phyloP scores from a whole-genome alignment of 192 early-diverging fungal genomes.

The Lunasporangiospora selenospora region DNA sequence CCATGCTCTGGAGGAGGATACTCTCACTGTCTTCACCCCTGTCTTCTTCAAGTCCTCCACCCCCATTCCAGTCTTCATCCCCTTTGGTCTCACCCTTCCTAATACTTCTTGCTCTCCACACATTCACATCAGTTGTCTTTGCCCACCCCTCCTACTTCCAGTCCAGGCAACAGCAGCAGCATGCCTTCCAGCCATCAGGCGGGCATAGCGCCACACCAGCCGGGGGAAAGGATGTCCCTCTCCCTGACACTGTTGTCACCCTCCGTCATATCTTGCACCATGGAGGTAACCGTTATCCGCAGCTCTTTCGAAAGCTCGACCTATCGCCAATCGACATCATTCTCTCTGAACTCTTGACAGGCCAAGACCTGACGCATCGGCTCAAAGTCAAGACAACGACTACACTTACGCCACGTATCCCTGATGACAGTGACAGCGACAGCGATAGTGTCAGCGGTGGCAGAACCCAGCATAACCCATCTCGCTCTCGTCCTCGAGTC shows the following conservation, averaged over 20 bases:
- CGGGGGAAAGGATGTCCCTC: not conserved
- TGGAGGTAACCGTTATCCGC: slow-evolving; percentile 37
- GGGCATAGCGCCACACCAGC: slow-evolving; percentile 4
- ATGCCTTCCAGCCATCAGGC: not conserved
- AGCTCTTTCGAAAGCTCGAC: slow-evolving; percentile 44
- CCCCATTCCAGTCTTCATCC: slow-evolving; percentile 9
- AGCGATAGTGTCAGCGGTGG: too few species aligned
- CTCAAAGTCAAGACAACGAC: slow-evolving; percentile 42
- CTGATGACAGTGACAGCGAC: too few species aligned
- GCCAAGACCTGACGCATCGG: slow-evolving; percentile 26
- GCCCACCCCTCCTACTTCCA: not conserved
- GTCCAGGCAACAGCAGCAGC: slow-evolving; percentile 4
- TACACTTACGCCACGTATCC: slow-evolving; percentile 18
- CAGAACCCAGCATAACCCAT: too few species aligned
- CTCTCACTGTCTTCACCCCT: not conserved
- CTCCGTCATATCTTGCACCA: slow-evolving; percentile 51
- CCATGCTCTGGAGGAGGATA: not conserved
- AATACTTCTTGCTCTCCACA: not conserved
- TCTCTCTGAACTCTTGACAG: slow-evolving; percentile 25
- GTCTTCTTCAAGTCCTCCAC: not conserved
- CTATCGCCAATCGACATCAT: slow-evolving; percentile 11
- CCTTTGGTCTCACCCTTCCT: slow-evolving; percentile 8
- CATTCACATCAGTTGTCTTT: too few species aligned
- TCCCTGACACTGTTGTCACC: slow-evolving; percentile 27
- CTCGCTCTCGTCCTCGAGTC: too few species aligned